Percentiles rank a stretch among this genome's conserved stretches.
phyloP scores from a whole-genome alignment of 83 land plant species.

The Picea abies region DNA sequence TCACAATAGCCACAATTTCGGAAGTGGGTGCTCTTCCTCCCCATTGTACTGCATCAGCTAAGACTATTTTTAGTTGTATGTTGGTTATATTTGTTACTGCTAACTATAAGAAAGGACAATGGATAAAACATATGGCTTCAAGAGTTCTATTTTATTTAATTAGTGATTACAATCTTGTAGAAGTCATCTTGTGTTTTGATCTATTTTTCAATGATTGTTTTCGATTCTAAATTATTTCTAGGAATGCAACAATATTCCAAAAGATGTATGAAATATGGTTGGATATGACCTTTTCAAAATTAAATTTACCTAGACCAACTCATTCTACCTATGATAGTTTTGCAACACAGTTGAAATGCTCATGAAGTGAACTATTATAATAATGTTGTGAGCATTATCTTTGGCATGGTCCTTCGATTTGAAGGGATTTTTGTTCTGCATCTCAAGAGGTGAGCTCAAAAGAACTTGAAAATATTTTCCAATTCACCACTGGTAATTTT shows the following conservation, averaged over 20 bases:
- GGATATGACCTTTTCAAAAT: background rate
- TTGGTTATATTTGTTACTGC: background rate
- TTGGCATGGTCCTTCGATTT: background rate
- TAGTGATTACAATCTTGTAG: background rate
- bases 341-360: background rate
- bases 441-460: conserved; percentile 44
- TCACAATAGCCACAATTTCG: background rate
- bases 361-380: background rate
- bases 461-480: conserved; percentile 44
- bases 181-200: background rate
- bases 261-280: background rate
- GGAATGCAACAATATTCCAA: background rate
- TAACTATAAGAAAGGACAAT: conserved; percentile 1
- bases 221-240: no score
- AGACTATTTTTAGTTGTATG: background rate
- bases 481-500: conserved; percentile 16
- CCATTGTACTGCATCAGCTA: background rate
- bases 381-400: background rate
- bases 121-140: background rate
- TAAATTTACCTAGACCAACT: background rate
- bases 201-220: background rate
- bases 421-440: conserved; percentile 57
- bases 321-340: background rate
- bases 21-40: background rate
- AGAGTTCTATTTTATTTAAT: background rate